These are phyloP conservation scores for Volvariella volvacea DNA, from an alignment of 1,284 basidiomycete genomes.

Conservation along the genomic window DNA sequence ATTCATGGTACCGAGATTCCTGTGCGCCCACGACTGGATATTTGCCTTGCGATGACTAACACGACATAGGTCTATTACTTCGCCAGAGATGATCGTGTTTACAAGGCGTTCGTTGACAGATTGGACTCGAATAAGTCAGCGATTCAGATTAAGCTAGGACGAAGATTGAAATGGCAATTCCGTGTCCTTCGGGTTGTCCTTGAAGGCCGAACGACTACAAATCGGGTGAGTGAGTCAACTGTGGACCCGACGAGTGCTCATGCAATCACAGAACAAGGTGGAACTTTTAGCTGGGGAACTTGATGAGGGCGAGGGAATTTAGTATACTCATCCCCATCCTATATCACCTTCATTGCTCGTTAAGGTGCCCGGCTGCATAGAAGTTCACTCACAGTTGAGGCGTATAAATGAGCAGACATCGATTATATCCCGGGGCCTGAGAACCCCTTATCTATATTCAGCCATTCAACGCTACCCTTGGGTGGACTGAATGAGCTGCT, in stretches of 20 bases:
- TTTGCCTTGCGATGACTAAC: constrained; percentile 1
- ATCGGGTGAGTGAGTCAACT: constrained; percentile 41
- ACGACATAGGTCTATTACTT: constrained; percentile 63
- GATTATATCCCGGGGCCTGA: too few species aligned
- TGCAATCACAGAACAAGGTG: constrained; percentile 53
- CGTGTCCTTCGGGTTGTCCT: constrained; percentile 52
- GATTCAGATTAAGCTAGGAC: constrained; percentile 42
- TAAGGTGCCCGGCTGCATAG: constrained; percentile 72
- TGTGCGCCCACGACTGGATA: constrained; percentile 29
- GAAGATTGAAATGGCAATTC: constrained; percentile 67
- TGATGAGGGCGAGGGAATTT: constrained; percentile 53
- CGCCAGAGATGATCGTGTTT: constrained; percentile 75
- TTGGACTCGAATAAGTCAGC: constrained; percentile 44
- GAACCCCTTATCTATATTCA: too few species aligned
- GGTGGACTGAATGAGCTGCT: too few species aligned
- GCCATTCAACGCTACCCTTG: too few species aligned
- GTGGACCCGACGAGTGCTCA: neutral
- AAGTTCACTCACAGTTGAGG: constrained; percentile 57
- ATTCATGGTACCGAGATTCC: constrained; percentile 57
- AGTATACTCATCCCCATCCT: too few species aligned
- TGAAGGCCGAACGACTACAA: constrained; percentile 58
- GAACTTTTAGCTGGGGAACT: constrained; percentile 52
- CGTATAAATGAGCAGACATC: constrained; percentile 77
- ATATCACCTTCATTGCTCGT: constrained; percentile 54
- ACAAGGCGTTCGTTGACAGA: constrained; percentile 59